Conservation (phyloP, 108 stramenopile genomes). For the Cyclostephanos invisitatus region DNA sequence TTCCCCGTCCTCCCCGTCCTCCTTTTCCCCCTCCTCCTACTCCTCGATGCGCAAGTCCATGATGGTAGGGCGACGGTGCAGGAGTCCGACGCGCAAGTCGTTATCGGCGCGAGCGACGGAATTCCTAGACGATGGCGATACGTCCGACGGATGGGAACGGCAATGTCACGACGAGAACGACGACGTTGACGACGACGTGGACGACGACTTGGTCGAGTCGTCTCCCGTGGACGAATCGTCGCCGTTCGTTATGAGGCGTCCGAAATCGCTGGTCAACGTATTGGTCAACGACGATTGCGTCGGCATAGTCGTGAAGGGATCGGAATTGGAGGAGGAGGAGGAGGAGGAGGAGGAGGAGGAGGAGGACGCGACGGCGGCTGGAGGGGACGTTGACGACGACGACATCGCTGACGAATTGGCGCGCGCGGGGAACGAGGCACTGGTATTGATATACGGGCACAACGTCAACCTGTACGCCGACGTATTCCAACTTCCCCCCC, state of each 20-base stretch:
- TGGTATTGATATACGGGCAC: constrained; percentile 4
- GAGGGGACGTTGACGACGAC: not conserved
- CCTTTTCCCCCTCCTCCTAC: not conserved
- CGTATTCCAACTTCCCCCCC: constrained; percentile 4
- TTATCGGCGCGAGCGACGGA: not conserved
- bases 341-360: not conserved
- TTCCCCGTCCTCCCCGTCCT: not conserved
- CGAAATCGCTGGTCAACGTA: not conserved
- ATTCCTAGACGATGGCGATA: not conserved
- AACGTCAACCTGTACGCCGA: constrained; percentile 13
- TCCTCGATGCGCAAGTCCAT: not conserved
- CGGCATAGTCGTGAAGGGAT: not conserved
- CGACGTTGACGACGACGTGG: constrained; percentile 2
- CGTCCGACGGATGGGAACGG: not conserved
- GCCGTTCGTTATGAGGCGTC: not conserved
- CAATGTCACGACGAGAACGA: not conserved
- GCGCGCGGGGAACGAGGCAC: constrained; percentile 4
- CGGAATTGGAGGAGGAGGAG: not conserved
- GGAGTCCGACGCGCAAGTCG: too few species aligned
- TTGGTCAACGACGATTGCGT: not conserved
- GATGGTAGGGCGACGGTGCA: not conserved
- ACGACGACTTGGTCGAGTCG: not conserved
- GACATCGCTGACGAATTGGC: not conserved
- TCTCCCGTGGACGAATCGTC: not conserved
- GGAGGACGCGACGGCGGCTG: too few species aligned